These are phyloP conservation scores for Macrolepiota albuminosa DNA, from an alignment of 768 basidiomycete genomes.

Conservation along the genomic window DNA sequence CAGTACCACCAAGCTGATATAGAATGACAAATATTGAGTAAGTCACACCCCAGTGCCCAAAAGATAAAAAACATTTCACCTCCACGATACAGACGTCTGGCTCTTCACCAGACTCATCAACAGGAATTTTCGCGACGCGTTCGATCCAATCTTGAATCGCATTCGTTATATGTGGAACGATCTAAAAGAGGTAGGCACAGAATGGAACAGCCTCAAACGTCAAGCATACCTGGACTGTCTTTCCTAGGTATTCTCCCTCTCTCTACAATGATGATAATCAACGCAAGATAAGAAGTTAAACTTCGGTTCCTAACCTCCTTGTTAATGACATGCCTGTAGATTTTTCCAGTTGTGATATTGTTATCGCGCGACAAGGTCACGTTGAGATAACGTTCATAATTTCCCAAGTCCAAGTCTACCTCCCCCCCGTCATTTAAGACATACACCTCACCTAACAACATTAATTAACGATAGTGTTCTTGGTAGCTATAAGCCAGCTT, in stretches of 20 bases:
- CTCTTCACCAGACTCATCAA: constrained; percentile 87
- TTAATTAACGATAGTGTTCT: not conserved
- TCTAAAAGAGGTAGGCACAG: constrained; percentile 36
- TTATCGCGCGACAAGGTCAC: constrained; percentile 92
- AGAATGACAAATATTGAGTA: not conserved
- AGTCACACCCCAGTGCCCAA: not conserved
- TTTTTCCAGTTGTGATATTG: constrained; percentile 98
- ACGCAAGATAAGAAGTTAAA: not conserved
- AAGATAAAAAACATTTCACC: constrained; percentile 37
- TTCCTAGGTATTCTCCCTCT: constrained; percentile 87
- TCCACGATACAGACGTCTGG: constrained; percentile 98
- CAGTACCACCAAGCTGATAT: constrained; percentile 90
- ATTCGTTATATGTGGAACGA: constrained; percentile 94
- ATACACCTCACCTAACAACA: constrained; percentile 77
- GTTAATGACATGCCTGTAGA: constrained; percentile 95
- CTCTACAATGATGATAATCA: constrained; percentile 37
- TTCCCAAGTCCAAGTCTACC: constrained; percentile 95
- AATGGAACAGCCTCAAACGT: not conserved
- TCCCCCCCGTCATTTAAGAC: constrained; percentile 98
- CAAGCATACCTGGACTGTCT: constrained; percentile 82
- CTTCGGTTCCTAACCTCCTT: constrained; percentile 65
- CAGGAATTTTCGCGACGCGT: constrained; percentile 89
- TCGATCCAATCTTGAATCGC: constrained; percentile 99
- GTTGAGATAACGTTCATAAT: constrained; percentile 97
- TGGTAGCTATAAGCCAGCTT: constrained; percentile 23